Conservation (phyloP, 78 protist species). For the Monosiga brevicollis region DNA sequence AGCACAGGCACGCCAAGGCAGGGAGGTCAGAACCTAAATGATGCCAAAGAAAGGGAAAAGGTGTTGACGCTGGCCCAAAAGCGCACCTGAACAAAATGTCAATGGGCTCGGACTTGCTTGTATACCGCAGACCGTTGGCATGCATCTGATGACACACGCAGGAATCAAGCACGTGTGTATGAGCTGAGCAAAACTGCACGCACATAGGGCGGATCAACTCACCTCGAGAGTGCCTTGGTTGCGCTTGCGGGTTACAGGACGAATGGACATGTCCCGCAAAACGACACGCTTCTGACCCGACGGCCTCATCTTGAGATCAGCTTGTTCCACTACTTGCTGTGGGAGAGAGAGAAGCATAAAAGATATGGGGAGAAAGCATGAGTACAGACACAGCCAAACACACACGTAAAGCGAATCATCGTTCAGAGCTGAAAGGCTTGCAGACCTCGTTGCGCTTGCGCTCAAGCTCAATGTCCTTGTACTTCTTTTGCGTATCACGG, state of each 20-base stretch:
- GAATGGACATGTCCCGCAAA: not conserved
- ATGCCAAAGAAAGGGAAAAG: too few relatives aligned
- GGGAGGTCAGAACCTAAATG: too few relatives aligned
- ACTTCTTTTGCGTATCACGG: not conserved
- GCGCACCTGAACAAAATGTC: constrained; percentile 58
- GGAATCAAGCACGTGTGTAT: not conserved
- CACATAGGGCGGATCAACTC: not conserved
- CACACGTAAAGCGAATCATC: not conserved
- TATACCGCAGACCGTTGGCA: constrained; percentile 84
- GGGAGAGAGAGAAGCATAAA: not conserved
- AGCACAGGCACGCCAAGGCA: too few relatives aligned
- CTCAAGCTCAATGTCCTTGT: not conserved
- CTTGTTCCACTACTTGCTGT: not conserved
- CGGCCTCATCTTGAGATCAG: not conserved
- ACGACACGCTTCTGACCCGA: not conserved
- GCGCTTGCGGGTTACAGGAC: not conserved
- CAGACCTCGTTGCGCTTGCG: not conserved
- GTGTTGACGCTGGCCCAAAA: too few relatives aligned
- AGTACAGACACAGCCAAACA: not conserved
- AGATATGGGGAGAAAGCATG: not conserved
- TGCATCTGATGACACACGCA: constrained; percentile 52
- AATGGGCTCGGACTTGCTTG: constrained; percentile 28
- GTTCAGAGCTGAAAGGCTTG: too few relatives aligned
- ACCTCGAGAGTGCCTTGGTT: not conserved
- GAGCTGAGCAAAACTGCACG: not conserved